Evolutionary conservation across 2,329 filamentous ascomycete genomes (phyloP), one percentile per base, ranked within the genome.

Genomic region (Aspergillus spinulosporus): DNA sequence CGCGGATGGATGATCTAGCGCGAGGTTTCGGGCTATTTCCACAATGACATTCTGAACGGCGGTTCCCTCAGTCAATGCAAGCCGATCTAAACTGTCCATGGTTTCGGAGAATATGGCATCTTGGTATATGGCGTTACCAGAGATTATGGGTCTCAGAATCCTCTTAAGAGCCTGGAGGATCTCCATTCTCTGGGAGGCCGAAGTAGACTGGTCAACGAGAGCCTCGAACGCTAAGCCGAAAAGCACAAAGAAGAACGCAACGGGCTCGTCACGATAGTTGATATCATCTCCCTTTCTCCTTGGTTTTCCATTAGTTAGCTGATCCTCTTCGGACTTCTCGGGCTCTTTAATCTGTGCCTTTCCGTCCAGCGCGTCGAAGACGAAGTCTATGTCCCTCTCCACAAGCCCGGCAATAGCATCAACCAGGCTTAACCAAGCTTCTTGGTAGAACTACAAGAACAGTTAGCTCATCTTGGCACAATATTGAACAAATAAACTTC

Each of bases 211-310:
- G 5, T 90, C 91, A 5, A 93, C 93, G 21, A 99, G 83, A 14
- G 95, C 93, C 74, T 99, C 95, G 64, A 99, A 97, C 0, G 93
- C 92, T 56, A 99, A 87, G 8, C 94, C 94, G 66, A 97, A 99
- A 0, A 99, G 82, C 11, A 99, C 93, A 67, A 99, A 99, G 79
- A 99, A 99, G 80, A 99, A 99, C 0, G 94, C 94, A 1, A 97
- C 91, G 0, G 94, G 94, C 71, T 99, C 94, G 68, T 97, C 93
- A 47, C 94, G 89, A 71, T 99, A 99, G 73, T 97, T 97, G 76
- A 99, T 97, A 62, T 93, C 90, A 48, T 87, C 82, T 2, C 82
- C 83, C 69, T 88, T 90, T 12, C 79, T 76, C 43, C 82, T 60
- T 3, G 49, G 29, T 21, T 69, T 60, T 21, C 49, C 64, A 21